These are phyloP conservation scores for Sordariomycetes sp. DNA, from an alignment of 2,329 filamentous ascomycete genomes.

Conservation along the genomic window DNA sequence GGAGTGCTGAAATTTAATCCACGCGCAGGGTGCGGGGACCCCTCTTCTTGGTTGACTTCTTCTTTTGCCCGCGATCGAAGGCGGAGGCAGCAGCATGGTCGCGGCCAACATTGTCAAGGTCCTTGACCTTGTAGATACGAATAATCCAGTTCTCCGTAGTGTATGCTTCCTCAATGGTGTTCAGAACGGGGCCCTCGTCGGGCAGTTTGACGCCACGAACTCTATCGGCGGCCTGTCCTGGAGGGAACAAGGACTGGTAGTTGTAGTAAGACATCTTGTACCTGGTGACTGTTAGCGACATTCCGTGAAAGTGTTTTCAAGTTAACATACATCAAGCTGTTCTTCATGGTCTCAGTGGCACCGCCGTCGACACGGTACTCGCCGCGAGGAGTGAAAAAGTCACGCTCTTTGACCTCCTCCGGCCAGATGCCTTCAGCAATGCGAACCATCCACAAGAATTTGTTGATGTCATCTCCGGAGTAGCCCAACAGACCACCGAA, in stretches of 20 bases:
- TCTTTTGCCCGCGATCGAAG: slow-evolving; percentile 75
- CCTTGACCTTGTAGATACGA: slow-evolving; percentile 99
- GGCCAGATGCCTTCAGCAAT: slow-evolving; percentile 99
- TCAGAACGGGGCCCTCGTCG: slow-evolving; percentile 75
- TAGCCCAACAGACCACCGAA: slow-evolving; percentile 95
- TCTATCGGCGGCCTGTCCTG: slow-evolving; percentile 81
- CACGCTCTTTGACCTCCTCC: slow-evolving; percentile 95
- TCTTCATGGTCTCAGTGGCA: slow-evolving; percentile 94
- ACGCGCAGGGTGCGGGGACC: slow-evolving; percentile 64
- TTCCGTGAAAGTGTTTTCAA: neutral
- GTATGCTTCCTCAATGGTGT: slow-evolving; percentile 90
- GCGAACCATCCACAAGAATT: slow-evolving; percentile 99
- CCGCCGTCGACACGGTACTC: slow-evolving; percentile 93
- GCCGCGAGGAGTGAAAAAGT: slow-evolving; percentile 88
- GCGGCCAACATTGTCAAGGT: slow-evolving; percentile 89
- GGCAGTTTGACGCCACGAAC: slow-evolving; percentile 77
- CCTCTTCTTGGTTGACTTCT: slow-evolving; percentile 66
- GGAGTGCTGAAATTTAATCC: slow-evolving; percentile 40
- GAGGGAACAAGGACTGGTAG: slow-evolving; percentile 83
- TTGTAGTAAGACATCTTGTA: slow-evolving; percentile 99
- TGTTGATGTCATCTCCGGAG: slow-evolving; percentile 98
- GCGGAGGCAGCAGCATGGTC: slow-evolving; percentile 64
- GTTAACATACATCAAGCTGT: slow-evolving; percentile 85
- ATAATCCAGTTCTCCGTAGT: slow-evolving; percentile 99
- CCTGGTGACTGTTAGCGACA: slow-evolving; percentile 41